Conservation (phyloP, 2,329 filamentous ascomycete species). For the Colletotrichum coccodes region DNA sequence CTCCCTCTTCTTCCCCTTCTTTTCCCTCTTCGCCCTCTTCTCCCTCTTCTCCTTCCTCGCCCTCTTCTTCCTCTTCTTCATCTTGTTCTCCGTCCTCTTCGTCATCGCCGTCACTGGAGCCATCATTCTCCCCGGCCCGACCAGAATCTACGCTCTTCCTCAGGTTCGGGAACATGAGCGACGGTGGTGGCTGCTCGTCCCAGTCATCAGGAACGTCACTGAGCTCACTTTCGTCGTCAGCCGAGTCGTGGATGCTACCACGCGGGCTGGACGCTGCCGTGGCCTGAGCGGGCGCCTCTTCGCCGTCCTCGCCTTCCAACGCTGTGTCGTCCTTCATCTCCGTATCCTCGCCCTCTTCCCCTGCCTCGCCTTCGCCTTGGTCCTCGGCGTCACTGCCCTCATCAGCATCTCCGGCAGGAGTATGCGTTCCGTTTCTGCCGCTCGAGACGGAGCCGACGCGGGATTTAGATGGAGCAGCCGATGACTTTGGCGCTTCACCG, state of each 20-base stretch:
- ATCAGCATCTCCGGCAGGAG: constrained; percentile 44
- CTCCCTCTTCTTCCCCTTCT: constrained; percentile 17
- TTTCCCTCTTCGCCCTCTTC: constrained; percentile 26
- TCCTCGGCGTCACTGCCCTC: constrained; percentile 50
- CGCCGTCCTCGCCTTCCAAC: constrained; percentile 34
- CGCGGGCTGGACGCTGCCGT: constrained; percentile 59
- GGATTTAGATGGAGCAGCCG: constrained; percentile 51
- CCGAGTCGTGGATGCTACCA: constrained; percentile 71
- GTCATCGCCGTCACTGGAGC: constrained; percentile 38
- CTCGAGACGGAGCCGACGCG: constrained; percentile 63
- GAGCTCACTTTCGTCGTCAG: constrained; percentile 76
- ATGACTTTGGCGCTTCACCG: constrained; percentile 59
- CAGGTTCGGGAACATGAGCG: constrained; percentile 63
- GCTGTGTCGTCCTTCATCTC: constrained; percentile 38
- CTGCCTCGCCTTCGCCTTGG: constrained; percentile 51
- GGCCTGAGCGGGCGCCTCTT: constrained; percentile 39
- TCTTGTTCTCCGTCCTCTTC: constrained; percentile 37
- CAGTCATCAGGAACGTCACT: constrained; percentile 71
- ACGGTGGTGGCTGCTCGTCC: constrained; percentile 65
- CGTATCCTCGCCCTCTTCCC: constrained; percentile 29
- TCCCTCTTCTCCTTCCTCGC: constrained; percentile 22
- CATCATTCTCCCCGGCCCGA: not conserved
- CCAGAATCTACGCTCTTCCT: constrained; percentile 47
- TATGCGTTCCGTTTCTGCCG: constrained; percentile 55
- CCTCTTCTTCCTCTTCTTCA: constrained; percentile 31